Evolutionary conservation across 495 filamentous ascomycete species (phyloP), one percentile per base, ranked within the genome.

Genomic region (Aspergillus ellipticus): DNA sequence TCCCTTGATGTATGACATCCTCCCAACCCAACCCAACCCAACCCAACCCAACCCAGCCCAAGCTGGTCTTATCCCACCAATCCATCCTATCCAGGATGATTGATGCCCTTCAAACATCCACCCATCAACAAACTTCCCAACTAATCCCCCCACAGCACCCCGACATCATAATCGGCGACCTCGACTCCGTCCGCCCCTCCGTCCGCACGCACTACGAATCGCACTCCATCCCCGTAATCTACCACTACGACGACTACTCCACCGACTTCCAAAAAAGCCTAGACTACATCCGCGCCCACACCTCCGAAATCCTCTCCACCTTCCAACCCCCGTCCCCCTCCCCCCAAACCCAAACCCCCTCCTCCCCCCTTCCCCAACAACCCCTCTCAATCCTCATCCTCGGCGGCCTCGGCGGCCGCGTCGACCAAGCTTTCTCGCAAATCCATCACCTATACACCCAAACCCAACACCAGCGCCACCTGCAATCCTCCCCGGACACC

Each of bases 381-480:
- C 10, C 47, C 10, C 59, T 82, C 15, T 71, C 81, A 24, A 75
- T 94, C 46, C 74, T 94, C 28, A 82, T 88, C 24, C 66, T 93
- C n/a, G 93, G 93, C 20, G 87, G 90, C 15, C 79, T 97, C 0
- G 89, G 88, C 19, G 95, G 95, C 3, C 83, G 94, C 24, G 89
- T 96, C 6, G 94, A 98, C 68, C 95, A 97, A 58, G 92, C 85
- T 4, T 80, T 98, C 28, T 91, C 90, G 26, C 86, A 93, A 49
- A 77, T 98, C 42, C 89, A 94, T 64, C 87, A 92, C 62, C 70
- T 92, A 28, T 88, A 86, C 51, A 61, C 53, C 19, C 21, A 51
- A 61, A 45, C 24, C 54, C 0, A 42, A 53, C 16, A 42, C 55
- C 29, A 49, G 1, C 31, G 13, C 35, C 26, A 48, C 45, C 31